A percentile compares a stretch with the other conserved stretches of the same genome.
Evolutionary conservation across 2,329 filamentous ascomycete species (phyloP).

Genomic region (Sporothrix brunneoviolacea): DNA sequence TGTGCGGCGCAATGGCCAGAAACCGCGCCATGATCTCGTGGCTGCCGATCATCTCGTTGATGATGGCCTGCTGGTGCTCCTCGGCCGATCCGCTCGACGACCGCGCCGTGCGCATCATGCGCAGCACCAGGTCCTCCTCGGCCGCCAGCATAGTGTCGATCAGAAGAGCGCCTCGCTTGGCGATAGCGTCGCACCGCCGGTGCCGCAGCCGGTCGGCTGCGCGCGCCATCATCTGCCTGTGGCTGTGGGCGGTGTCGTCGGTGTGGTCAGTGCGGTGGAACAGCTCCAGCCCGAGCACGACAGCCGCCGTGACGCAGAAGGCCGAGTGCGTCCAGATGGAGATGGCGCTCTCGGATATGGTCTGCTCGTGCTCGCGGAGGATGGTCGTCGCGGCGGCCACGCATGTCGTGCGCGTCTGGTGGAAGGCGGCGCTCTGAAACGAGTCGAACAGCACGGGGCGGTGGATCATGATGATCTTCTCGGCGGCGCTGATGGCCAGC

Average conservation of each 20-base stretch:
- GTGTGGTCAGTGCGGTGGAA: slow-evolving; percentile 18
- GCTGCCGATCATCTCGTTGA: slow-evolving; percentile 18
- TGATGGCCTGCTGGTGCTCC: slow-evolving; percentile 13
- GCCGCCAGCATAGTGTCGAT: slow-evolving; percentile 18
- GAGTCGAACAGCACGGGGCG: slow-evolving; percentile 28
- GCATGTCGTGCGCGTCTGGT: slow-evolving; percentile 26
- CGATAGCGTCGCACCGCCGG: slow-evolving; percentile 16
- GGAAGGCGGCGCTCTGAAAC: slow-evolving; percentile 24
- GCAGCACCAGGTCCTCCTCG: slow-evolving; percentile 19
- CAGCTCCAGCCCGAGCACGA: slow-evolving; percentile 20
- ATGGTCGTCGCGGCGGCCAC: slow-evolving; percentile 30
- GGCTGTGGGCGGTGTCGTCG: slow-evolving; percentile 12
- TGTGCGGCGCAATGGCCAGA: slow-evolving; percentile 7
- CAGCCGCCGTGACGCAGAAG: slow-evolving; percentile 20
- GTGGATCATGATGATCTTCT: slow-evolving; percentile 34
- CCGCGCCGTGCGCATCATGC: slow-evolving; percentile 15
- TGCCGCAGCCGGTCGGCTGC: slow-evolving; percentile 15
- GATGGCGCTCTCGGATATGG: slow-evolving; percentile 11
- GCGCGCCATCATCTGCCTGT: slow-evolving; percentile 16
- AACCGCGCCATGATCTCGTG: slow-evolving; percentile 17
- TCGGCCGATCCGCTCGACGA: background rate
- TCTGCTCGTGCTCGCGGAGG: slow-evolving; percentile 21
- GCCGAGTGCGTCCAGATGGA: slow-evolving; percentile 23
- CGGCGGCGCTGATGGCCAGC: slow-evolving; percentile 30
- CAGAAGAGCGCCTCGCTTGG: slow-evolving; percentile 15